Conservation (phyloP, 306 rosid species). For the Inga leiocalycina region DNA sequence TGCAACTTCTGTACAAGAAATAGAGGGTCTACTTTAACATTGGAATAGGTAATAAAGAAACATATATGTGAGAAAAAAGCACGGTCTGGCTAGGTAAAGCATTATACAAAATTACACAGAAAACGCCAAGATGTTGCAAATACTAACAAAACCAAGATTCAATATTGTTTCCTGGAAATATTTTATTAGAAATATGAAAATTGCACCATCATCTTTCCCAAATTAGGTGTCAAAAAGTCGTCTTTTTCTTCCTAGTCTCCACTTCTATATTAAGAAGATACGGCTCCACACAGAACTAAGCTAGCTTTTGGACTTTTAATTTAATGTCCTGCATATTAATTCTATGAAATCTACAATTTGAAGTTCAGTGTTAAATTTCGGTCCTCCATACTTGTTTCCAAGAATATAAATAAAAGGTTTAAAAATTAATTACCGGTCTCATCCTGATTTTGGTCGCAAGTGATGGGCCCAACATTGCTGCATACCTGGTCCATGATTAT, state of each 20-base stretch:
- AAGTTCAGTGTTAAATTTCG: conserved; percentile 4
- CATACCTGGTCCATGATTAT: conserved; percentile 66
- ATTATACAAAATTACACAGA: too few relatives aligned
- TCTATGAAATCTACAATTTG: conserved; percentile 20
- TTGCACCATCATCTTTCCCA: neutral
- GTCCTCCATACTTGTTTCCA: neutral
- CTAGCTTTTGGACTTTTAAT: neutral
- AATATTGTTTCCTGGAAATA: neutral
- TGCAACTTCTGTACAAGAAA: too few relatives aligned
- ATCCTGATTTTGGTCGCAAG: conserved; percentile 61
- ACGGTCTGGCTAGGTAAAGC: too few relatives aligned
- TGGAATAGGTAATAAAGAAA: too few relatives aligned
- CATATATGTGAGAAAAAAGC: too few relatives aligned
- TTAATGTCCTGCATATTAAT: neutral
- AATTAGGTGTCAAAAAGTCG: neutral
- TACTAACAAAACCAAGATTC: too few relatives aligned
- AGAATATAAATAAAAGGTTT: conserved; percentile 25
- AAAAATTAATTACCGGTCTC: conserved; percentile 69
- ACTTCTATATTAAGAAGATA: conserved; percentile 2
- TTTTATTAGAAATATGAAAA: neutral
- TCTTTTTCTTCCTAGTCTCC: neutral
- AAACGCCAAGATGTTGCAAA: too few relatives aligned
- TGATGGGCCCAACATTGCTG: conserved; percentile 92
- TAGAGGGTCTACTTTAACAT: too few relatives aligned
- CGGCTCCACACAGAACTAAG: neutral